Percentiles rank a stretch among this genome's conserved stretches.
Evolutionary conservation across 805 yeast species (phyloP).

Genomic region (Torulaspora indica): DNA sequence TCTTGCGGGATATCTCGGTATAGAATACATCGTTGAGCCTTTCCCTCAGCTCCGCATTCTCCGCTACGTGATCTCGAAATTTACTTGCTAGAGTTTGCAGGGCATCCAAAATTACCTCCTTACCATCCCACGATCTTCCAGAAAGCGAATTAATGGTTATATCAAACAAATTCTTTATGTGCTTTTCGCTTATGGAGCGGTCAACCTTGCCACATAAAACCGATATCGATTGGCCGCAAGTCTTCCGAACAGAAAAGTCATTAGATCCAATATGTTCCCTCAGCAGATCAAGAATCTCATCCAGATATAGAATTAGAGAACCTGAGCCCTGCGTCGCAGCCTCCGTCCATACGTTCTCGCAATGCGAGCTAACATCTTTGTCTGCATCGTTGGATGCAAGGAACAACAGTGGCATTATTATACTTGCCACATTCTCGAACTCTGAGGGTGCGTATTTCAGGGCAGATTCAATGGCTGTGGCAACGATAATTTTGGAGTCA

Average conservation of each 20-base stretch:
- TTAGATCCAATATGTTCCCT: slow-evolving; percentile 49
- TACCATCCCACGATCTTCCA: slow-evolving; percentile 88
- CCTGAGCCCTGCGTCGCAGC: slow-evolving; percentile 68
- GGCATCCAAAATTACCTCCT: slow-evolving; percentile 69
- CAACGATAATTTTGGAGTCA: slow-evolving; percentile 48
- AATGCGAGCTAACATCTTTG: slow-evolving; percentile 43
- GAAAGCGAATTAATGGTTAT: slow-evolving; percentile 55
- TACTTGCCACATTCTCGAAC: slow-evolving; percentile 56
- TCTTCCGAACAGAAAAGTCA: slow-evolving; percentile 60
- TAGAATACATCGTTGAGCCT: slow-evolving; percentile 44
- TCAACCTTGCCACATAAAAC: slow-evolving; percentile 49
- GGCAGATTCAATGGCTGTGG: slow-evolving; percentile 59
- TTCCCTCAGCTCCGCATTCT: slow-evolving; percentile 34
- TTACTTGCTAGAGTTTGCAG: slow-evolving; percentile 54
- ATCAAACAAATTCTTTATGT: slow-evolving; percentile 42
- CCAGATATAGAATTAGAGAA: slow-evolving; percentile 61
- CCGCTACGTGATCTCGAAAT: slow-evolving; percentile 37
- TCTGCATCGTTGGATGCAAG: slow-evolving; percentile 67
- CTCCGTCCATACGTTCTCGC: slow-evolving; percentile 71
- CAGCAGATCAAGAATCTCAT: slow-evolving; percentile 59
- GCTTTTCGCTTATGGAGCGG: slow-evolving; percentile 25
- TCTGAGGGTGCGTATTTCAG: slow-evolving; percentile 63
- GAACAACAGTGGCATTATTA: slow-evolving; percentile 72
- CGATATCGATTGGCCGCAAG: slow-evolving; percentile 64
- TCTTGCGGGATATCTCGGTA: slow-evolving; percentile 62